Percentiles rank a stretch among this genome's conserved stretches.
These are phyloP conservation scores for Grosmannia huntii DNA, from an alignment of 2,329 filamentous ascomycete species.

Conservation along the genomic window DNA sequence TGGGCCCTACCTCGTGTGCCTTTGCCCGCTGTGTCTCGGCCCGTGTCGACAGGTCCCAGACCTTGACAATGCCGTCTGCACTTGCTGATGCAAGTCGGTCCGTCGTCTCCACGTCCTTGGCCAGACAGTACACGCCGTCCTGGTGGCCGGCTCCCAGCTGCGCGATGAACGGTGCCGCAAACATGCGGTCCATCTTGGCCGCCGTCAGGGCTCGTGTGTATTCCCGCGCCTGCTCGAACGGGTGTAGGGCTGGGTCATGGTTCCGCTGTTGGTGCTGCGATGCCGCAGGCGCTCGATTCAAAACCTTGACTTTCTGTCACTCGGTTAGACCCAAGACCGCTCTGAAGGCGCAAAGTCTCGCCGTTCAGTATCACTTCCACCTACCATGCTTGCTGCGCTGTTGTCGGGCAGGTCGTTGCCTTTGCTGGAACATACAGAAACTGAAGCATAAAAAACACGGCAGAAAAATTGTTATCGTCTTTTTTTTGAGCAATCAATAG, in stretches of 20 bases:
- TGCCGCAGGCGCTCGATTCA: slow-evolving; percentile 10
- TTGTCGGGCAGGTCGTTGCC: neutral
- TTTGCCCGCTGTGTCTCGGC: slow-evolving; percentile 62
- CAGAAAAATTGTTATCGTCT: slow-evolving; percentile 1
- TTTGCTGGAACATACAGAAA: neutral
- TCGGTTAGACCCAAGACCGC: neutral
- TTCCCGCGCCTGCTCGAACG: slow-evolving; percentile 81
- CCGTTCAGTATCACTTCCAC: neutral
- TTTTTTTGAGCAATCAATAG: neutral
- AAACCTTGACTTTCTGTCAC: slow-evolving; percentile 12
- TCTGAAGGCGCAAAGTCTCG: too few relatives aligned
- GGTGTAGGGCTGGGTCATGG: slow-evolving; percentile 67
- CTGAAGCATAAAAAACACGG: neutral
- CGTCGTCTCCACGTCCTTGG: slow-evolving; percentile 64
- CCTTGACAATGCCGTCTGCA: slow-evolving; percentile 87
- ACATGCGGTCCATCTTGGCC: slow-evolving; percentile 88
- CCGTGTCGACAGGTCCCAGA: slow-evolving; percentile 44
- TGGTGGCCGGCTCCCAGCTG: slow-evolving; percentile 86
- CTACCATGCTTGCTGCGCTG: slow-evolving; percentile 1
- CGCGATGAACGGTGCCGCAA: slow-evolving; percentile 54
- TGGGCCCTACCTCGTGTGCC: slow-evolving; percentile 52
- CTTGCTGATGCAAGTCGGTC: slow-evolving; percentile 70
- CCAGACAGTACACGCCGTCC: slow-evolving; percentile 74
- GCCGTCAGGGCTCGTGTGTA: slow-evolving; percentile 62
- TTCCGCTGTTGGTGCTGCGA: slow-evolving; percentile 13